Evolutionary conservation across 345 rosid genomes (phyloP).

Genomic region (Toxicodendron radicans): DNA sequence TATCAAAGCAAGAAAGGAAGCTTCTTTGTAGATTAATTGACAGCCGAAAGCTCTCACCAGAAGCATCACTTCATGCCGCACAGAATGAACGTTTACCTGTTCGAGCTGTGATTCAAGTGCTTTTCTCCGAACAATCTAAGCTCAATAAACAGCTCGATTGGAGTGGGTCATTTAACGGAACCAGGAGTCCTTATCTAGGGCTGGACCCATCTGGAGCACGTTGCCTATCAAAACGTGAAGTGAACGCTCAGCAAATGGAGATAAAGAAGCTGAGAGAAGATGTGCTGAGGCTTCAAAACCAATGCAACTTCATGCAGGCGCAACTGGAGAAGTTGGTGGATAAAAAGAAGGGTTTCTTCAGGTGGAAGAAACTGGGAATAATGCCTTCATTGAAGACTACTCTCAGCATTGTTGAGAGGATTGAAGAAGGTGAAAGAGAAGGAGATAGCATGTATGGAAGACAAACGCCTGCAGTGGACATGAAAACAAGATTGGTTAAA

Average conservation of each 20-base stretch:
- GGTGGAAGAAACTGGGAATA: constrained; percentile 69
- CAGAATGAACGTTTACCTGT: constrained; percentile 86
- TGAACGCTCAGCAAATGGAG: constrained; percentile 57
- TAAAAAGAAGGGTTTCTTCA: constrained; percentile 73
- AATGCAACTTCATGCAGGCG: constrained; percentile 50
- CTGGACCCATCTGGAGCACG: constrained; percentile 44
- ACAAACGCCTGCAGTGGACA: constrained; percentile 53
- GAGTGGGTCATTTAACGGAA: constrained; percentile 60
- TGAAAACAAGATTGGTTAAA: constrained; percentile 54
- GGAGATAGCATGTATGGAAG: constrained; percentile 37
- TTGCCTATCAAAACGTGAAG: constrained; percentile 72
- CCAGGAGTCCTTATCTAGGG: constrained; percentile 48
- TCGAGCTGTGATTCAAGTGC: constrained; percentile 74
- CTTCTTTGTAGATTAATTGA: constrained; percentile 66
- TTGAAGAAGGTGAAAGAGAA: constrained; percentile 37
- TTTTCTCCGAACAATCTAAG: constrained; percentile 73
- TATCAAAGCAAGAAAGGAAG: constrained; percentile 76
- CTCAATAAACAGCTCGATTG: constrained; percentile 55
- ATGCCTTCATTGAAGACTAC: constrained; percentile 41
- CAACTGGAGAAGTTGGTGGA: constrained; percentile 67
- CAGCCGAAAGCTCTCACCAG: constrained; percentile 63
- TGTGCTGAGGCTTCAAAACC: constrained; percentile 57
- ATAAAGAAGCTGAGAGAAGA: constrained; percentile 67
- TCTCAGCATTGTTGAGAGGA: constrained; percentile 37
- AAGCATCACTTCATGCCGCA: constrained; percentile 81